Percentiles rank a stretch among this genome's conserved stretches.
Evolutionary conservation across 495 filamentous ascomycete species (phyloP).

Genomic region (Penicillium cataractarum): DNA sequence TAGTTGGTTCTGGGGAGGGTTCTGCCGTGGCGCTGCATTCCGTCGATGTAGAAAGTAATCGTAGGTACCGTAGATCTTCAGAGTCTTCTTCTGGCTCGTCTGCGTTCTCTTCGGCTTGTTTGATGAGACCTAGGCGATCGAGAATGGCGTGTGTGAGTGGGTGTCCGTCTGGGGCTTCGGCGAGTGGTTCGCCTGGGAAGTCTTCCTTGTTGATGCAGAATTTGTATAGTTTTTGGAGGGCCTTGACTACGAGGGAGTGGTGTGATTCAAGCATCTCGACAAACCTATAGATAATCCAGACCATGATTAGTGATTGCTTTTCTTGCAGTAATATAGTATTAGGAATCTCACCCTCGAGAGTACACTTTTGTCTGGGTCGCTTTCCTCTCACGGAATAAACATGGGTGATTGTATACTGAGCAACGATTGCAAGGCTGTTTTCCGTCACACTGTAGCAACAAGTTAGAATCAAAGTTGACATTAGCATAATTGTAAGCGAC

Average conservation of each 20-base stretch:
- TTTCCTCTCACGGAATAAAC: constrained; percentile 52
- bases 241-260: constrained; percentile 50
- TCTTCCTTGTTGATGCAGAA: constrained; percentile 49
- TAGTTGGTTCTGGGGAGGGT: constrained; percentile 46
- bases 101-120: constrained; percentile 50
- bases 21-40: constrained; percentile 48
- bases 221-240: constrained; percentile 49
- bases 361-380: constrained; percentile 54
- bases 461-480: constrained; percentile 19
- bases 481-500: constrained; percentile 12
- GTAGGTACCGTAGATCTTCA: constrained; percentile 44
- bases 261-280: constrained; percentile 55
- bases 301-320: background rate
- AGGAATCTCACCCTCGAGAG: constrained; percentile 44
- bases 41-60: constrained; percentile 43
- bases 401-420: constrained; percentile 51
- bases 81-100: constrained; percentile 45
- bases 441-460: constrained; percentile 46
- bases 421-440: constrained; percentile 55
- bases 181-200: constrained; percentile 51
- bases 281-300: constrained; percentile 29
- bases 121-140: constrained; percentile 51
- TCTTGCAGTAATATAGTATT: background rate
- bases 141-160: constrained; percentile 52
- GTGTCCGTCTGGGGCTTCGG: constrained; percentile 45